phyloP scores from a whole-genome alignment of 371 early-diverging fungal species.

The Mucor racemosus region DNA sequence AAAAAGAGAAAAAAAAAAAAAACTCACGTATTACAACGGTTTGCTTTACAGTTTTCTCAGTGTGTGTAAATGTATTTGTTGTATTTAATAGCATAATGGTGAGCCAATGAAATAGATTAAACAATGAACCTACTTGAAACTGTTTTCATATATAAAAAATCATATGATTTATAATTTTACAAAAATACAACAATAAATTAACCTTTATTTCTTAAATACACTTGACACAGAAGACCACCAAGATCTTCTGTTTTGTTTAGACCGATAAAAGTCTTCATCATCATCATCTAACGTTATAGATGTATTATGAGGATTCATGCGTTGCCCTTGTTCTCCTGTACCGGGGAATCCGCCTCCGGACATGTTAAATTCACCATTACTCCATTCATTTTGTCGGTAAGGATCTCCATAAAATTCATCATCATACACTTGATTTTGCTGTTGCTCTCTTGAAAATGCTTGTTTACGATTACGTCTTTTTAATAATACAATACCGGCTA shows the following conservation, averaged over 20 bases:
- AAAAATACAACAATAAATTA: not conserved
- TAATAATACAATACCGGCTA: conserved; percentile 25
- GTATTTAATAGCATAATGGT: not conserved
- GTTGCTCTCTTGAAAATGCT: conserved; percentile 19
- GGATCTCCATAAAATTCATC: conserved; percentile 38
- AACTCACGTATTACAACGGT: too few relatives aligned
- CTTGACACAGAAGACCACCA: conserved; percentile 27
- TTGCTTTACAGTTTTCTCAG: not conserved
- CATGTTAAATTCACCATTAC: conserved; percentile 22
- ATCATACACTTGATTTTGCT: conserved; percentile 26
- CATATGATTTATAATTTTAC: not conserved
- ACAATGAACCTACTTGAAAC: not conserved
- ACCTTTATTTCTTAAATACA: conserved; percentile 10
- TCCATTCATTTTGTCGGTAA: conserved; percentile 31
- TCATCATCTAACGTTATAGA: conserved; percentile 15
- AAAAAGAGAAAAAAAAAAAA: not conserved
- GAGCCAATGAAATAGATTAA: conserved; percentile 2
- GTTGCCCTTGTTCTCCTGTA: conserved; percentile 23
- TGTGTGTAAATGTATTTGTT: conserved; percentile 9
- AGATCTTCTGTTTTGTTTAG: conserved; percentile 19
- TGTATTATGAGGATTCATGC: conserved; percentile 14
- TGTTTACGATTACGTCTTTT: conserved; percentile 22
- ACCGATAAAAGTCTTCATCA: conserved; percentile 24
- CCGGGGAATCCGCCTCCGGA: conserved; percentile 25
- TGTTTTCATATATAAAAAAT: not conserved